phyloP scores from a whole-genome alignment of 495 filamentous ascomycete genomes.

The Penicillium canescens region DNA sequence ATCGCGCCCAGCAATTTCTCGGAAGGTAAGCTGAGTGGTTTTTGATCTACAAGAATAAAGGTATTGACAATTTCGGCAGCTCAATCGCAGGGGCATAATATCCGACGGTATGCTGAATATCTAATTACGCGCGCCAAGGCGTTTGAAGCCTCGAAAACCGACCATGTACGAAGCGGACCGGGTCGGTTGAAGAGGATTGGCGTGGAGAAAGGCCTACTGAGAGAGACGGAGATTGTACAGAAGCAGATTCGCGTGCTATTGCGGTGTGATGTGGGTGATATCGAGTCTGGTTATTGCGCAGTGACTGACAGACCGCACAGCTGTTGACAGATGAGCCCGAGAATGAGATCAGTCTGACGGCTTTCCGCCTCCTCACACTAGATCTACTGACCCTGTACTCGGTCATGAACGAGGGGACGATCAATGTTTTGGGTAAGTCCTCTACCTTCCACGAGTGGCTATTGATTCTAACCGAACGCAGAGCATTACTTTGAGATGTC shows the following conservation, averaged over 20 bases:
- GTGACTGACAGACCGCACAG: slow-evolving; percentile 48
- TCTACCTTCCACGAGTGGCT: background rate
- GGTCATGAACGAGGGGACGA: slow-evolving; percentile 95
- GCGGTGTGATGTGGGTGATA: slow-evolving; percentile 77
- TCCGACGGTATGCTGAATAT: slow-evolving; percentile 87
- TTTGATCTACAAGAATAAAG: background rate
- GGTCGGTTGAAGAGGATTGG: slow-evolving; percentile 80
- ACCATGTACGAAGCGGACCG: slow-evolving; percentile 85
- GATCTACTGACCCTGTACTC: slow-evolving; percentile 91
- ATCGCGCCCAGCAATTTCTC: slow-evolving; percentile 89
- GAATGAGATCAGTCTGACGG: slow-evolving; percentile 95
- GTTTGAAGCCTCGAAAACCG: slow-evolving; percentile 79
- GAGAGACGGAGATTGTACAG: slow-evolving; percentile 92
- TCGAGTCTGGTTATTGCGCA: slow-evolving; percentile 9
- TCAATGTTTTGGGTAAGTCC: slow-evolving; percentile 86
- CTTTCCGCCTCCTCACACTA: slow-evolving; percentile 89
- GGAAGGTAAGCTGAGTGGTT: slow-evolving; percentile 65
- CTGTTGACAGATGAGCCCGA: slow-evolving; percentile 85
- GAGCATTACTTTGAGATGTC: slow-evolving; percentile 99
- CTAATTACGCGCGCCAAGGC: slow-evolving; percentile 78
- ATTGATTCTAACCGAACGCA: slow-evolving; percentile 37
- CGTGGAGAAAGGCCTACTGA: slow-evolving; percentile 88
- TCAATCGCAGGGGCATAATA: slow-evolving; percentile 95
- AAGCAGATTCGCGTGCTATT: slow-evolving; percentile 81
- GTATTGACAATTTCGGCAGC: slow-evolving; percentile 43